Conservation (phyloP, 352 stramenopile genomes). For the Phytophthora sp. region DNA sequence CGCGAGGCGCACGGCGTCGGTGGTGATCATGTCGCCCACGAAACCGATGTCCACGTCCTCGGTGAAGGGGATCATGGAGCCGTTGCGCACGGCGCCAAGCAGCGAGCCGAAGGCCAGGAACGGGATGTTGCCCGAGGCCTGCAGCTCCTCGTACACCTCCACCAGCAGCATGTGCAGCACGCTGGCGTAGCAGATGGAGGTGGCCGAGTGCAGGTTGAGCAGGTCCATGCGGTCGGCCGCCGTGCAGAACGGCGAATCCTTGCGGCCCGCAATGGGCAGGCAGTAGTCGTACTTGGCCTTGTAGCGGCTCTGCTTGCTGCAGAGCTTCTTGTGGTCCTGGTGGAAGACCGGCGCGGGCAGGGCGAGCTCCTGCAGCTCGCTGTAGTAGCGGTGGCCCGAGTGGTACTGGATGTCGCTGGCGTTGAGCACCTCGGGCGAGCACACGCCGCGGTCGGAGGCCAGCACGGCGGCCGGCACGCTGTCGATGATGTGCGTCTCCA, state of each 20-base stretch:
- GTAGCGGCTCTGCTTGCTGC: constrained; percentile 13
- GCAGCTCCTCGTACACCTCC: constrained; percentile 55
- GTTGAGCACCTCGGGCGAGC: constrained; percentile 12
- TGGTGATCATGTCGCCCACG: constrained; percentile 11
- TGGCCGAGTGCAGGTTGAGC: constrained; percentile 18
- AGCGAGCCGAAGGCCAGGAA: constrained; percentile 50
- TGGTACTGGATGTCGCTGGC: constrained; percentile 19
- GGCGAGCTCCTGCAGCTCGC: constrained; percentile 2
- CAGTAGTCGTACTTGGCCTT: constrained; percentile 36
- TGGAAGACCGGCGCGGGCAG: constrained; percentile 28
- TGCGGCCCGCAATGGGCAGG: constrained; percentile 51
- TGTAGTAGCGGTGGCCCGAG: constrained; percentile 14
- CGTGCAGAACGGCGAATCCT: constrained; percentile 48
- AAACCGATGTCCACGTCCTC: constrained; percentile 58
- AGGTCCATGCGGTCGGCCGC: constrained; percentile 51
- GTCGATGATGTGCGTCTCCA: constrained; percentile 24
- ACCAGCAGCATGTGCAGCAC: constrained; percentile 59
- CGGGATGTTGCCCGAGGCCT: constrained; percentile 27
- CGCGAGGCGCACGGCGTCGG: constrained; percentile 1
- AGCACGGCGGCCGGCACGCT: constrained; percentile 8
- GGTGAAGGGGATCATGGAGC: constrained; percentile 55
- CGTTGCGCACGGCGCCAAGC: constrained; percentile 51
- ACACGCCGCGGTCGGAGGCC: background rate
- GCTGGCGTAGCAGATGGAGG: constrained; percentile 53
- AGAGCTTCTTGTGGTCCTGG: constrained; percentile 23